Evolutionary conservation across 768 basidiomycete genomes (phyloP).

Genomic region (Tulasnella sp.): DNA sequence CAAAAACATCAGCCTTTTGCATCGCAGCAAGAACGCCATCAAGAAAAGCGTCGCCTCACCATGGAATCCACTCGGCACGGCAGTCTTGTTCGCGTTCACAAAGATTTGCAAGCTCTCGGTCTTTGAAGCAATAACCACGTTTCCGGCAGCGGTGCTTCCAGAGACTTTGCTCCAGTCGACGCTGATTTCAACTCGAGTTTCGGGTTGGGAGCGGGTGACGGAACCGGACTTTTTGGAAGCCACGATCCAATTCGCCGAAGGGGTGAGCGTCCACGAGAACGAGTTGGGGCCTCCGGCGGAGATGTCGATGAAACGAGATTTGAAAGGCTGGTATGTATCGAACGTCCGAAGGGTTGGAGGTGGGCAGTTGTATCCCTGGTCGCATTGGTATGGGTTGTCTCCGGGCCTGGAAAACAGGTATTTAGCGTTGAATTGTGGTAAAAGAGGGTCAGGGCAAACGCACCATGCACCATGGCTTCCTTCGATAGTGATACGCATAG

Average conservation of each 20-base stretch:
- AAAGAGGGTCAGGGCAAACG: slow-evolving; percentile 9
- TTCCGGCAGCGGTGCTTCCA: slow-evolving; percentile 28
- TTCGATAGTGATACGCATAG: slow-evolving; percentile 57
- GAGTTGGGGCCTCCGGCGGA: slow-evolving; percentile 51
- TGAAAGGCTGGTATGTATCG: slow-evolving; percentile 49
- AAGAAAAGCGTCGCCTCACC: slow-evolving; percentile 35
- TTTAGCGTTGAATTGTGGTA: not conserved
- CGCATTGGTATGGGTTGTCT: slow-evolving; percentile 55
- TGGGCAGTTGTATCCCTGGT: slow-evolving; percentile 40
- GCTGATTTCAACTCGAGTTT: slow-evolving; percentile 47
- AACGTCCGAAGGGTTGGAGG: slow-evolving; percentile 42
- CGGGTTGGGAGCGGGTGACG: slow-evolving; percentile 42
- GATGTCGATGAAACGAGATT: slow-evolving; percentile 52
- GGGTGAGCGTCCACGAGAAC: slow-evolving; percentile 47
- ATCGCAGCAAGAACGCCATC: not conserved
- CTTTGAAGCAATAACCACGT: slow-evolving; percentile 43
- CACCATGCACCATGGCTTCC: slow-evolving; percentile 54
- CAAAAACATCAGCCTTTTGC: not conserved
- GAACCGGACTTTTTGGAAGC: slow-evolving; percentile 43
- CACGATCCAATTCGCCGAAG: slow-evolving; percentile 48
- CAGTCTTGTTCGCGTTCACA: slow-evolving; percentile 32
- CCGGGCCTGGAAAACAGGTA: slow-evolving; percentile 52
- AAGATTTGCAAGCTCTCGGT: slow-evolving; percentile 34
- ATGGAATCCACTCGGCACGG: slow-evolving; percentile 40
- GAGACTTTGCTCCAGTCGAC: slow-evolving; percentile 49